Evolutionary conservation across 2,329 filamentous ascomycete species (phyloP).

Genomic region (Colletotrichum aenigma): DNA sequence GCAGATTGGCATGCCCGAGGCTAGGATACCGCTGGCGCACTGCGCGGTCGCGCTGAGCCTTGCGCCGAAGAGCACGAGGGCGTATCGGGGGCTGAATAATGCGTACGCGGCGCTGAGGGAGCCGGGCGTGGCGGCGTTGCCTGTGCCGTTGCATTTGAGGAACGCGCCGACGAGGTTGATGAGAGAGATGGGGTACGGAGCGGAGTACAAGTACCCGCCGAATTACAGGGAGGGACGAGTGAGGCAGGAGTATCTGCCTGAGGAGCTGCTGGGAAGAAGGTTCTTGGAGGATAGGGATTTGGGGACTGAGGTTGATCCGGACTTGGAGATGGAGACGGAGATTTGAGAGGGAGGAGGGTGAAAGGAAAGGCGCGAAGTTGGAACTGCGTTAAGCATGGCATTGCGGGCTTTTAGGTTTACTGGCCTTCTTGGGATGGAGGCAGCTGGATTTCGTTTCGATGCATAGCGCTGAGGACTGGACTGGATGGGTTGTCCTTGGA

Average conservation of each 20-base stretch:
- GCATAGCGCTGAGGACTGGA: not conserved
- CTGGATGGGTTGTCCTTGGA: not conserved
- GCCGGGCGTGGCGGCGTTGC: constrained; percentile 80
- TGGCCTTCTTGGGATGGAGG: not conserved
- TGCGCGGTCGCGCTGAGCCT: constrained; percentile 80
- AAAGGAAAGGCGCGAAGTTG: too few relatives aligned
- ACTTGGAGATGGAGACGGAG: constrained; percentile 50
- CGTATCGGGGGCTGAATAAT: constrained; percentile 80
- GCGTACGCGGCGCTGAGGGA: constrained; percentile 81
- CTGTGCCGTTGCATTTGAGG: constrained; percentile 84
- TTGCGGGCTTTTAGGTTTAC: not conserved
- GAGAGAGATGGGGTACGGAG: constrained; percentile 90
- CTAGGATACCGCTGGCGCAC: constrained; percentile 89
- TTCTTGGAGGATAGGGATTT: constrained; percentile 85
- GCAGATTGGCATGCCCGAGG: constrained; percentile 95
- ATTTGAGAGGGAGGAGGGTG: not conserved
- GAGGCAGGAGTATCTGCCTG: constrained; percentile 88
- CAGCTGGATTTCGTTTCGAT: not conserved
- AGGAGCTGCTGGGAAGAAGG: constrained; percentile 68
- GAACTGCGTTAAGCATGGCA: not conserved
- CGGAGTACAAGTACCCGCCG: constrained; percentile 96
- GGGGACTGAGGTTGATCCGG: constrained; percentile 78
- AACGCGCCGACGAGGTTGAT: constrained; percentile 93
- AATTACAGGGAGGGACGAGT: constrained; percentile 85
- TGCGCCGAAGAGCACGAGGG: constrained; percentile 84